Evolutionary conservation across 139 green algal species (phyloP).

Genomic region (Nannochloris sp.): DNA sequence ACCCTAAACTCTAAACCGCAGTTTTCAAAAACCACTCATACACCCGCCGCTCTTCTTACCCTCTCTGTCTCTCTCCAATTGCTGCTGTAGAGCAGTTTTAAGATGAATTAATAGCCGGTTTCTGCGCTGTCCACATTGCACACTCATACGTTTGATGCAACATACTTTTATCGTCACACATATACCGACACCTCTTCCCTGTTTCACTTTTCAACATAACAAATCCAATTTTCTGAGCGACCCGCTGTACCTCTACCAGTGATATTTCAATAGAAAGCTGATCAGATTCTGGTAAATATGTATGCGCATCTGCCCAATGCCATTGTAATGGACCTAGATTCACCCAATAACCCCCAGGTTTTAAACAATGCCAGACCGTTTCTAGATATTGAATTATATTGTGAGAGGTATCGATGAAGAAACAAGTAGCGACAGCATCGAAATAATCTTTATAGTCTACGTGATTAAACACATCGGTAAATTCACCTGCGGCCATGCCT

Average conservation of each 20-base stretch:
- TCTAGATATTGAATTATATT: conserved; percentile 96
- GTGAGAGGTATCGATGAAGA: conserved; percentile 98
- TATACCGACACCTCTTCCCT: background rate
- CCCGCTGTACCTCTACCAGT: conserved; percentile 52
- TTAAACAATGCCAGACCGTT: conserved; percentile 44
- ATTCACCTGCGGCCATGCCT: conserved; percentile 94
- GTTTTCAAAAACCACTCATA: too few relatives aligned
- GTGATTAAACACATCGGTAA: conserved; percentile 77
- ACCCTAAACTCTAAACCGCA: too few relatives aligned
- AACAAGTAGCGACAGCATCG: conserved; percentile 89
- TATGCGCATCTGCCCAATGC: conserved; percentile 75
- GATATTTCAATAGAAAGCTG: conserved; percentile 72
- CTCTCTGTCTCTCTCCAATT: background rate
- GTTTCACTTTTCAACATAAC: background rate
- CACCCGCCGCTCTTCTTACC: background rate
- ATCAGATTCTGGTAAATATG: background rate
- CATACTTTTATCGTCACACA: background rate
- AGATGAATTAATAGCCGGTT: background rate
- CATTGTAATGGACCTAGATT: conserved; percentile 95
- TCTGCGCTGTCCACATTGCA: background rate
- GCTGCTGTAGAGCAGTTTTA: too few relatives aligned
- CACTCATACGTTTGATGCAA: background rate
- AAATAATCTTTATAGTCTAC: conserved; percentile 52
- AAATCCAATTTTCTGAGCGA: conserved; percentile 51
- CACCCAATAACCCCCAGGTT: conserved; percentile 73